phyloP scores from a whole-genome alignment of 2,329 filamentous ascomycete species.

The Clarireedia hainanense region DNA sequence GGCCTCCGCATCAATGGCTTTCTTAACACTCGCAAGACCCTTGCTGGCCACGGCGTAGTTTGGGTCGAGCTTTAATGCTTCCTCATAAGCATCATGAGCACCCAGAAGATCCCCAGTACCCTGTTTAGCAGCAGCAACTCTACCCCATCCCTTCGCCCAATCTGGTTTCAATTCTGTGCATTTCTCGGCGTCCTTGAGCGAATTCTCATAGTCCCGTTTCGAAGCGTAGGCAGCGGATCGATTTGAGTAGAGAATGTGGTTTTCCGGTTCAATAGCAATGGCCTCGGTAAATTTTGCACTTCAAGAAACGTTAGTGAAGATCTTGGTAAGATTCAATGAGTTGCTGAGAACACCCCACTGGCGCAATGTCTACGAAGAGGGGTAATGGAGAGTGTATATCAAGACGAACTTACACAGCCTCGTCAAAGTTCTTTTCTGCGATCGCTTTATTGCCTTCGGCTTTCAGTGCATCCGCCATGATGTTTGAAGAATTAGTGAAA shows the following conservation, averaged over 20 bases:
- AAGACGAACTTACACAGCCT: constrained; percentile 69
- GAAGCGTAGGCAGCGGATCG: constrained; percentile 83
- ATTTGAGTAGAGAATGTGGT: constrained; percentile 98
- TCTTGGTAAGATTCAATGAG: not conserved
- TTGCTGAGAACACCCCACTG: no score
- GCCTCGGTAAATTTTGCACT: constrained; percentile 94
- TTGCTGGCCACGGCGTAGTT: constrained; percentile 89
- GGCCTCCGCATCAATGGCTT: constrained; percentile 76
- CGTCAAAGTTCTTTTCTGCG: constrained; percentile 91
- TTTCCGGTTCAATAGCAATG: constrained; percentile 76
- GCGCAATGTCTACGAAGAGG: not conserved
- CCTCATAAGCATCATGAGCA: constrained; percentile 83
- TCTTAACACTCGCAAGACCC: constrained; percentile 75
- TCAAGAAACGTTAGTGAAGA: constrained; percentile 13
- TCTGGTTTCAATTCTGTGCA: constrained; percentile 92
- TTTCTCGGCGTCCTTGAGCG: constrained; percentile 85
- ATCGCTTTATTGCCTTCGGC: constrained; percentile 98
- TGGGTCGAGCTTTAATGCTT: constrained; percentile 88
- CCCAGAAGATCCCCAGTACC: constrained; percentile 78
- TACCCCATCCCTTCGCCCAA: constrained; percentile 94
- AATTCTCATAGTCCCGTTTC: constrained; percentile 78
- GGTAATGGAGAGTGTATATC: constrained; percentile 15
- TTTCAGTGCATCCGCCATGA: constrained; percentile 62
- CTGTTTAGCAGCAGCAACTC: constrained; percentile 86
- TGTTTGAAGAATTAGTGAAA: not conserved